phyloP scores from a whole-genome alignment of 352 stramenopile genomes.

The Globisporangium recalcitrans region DNA sequence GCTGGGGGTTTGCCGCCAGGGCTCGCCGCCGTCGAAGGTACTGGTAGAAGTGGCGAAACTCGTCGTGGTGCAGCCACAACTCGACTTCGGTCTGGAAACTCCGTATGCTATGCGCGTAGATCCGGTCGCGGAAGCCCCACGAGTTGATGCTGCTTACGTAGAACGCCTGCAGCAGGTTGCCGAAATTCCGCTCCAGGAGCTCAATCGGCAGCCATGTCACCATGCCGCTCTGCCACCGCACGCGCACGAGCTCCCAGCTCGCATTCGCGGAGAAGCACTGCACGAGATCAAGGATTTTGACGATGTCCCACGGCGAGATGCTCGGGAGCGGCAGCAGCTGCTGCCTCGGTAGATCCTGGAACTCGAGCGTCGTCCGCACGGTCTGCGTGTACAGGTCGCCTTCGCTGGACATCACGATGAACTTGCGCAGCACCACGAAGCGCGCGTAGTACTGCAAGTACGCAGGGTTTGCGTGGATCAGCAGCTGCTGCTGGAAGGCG shows the following conservation, averaged over 20 bases:
- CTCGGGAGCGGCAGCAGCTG: conserved; percentile 51
- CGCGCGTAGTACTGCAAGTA: conserved; percentile 41
- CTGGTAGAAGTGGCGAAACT: conserved; percentile 63
- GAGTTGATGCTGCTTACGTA: conserved; percentile 79
- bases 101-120: conserved; percentile 32
- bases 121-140: conserved; percentile 48
- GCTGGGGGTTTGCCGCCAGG: neutral
- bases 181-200: conserved; percentile 36
- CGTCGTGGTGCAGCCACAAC: conserved; percentile 62
- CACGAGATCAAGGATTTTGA: conserved; percentile 70
- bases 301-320: conserved; percentile 43
- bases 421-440: conserved; percentile 59
- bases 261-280: conserved; percentile 43
- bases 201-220: conserved; percentile 67
- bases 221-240: conserved; percentile 60
- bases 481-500: conserved; percentile 41
- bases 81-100: conserved; percentile 58
- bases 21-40: conserved; percentile 26
- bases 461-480: conserved; percentile 45
- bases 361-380: conserved; percentile 24
- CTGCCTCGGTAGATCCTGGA: conserved; percentile 35
- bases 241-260: conserved; percentile 62
- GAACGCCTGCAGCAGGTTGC: conserved; percentile 59
- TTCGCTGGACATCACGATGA: conserved; percentile 69
- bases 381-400: conserved; percentile 64